Evolutionary conservation across 148 eudicot genomes (phyloP), one percentile per base, ranked within the genome.

Genomic region (Fagopyrum esculentum): DNA sequence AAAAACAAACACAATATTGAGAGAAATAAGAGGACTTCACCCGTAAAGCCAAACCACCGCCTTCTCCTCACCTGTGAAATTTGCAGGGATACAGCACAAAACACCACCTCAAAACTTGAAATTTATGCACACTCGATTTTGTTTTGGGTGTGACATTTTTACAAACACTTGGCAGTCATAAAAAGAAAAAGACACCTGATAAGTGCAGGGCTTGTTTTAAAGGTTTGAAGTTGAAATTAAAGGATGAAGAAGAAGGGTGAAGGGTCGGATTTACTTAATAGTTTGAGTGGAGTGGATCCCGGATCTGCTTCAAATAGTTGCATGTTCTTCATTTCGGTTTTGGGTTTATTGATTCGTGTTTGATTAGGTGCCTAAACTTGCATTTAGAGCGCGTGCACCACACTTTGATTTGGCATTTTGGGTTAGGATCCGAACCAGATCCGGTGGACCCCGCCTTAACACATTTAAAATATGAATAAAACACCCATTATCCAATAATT

Each of bases 41-140:
- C 26, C 44, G 35, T 9, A 56, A 56, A 17, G 61, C 61, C 61
- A 56, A 56, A 56, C 9, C 61, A 56, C 29, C 61, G 30, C 61
- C 61, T 56, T 56, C 61, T 17, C 26, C 30, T 19, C 60, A 6
- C 29, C 40, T 29, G 45, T 63, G 64, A 43, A 44, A 44, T 63
- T 29, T 63, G 69, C 69, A 55, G 59, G n/a, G 22, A 55, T 5
- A 63, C 44, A 63, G n/a, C 69, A 63, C 45, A 57, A 57, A 57
- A 6, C 6, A 26, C 19, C 63, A 57, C 22, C 9, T 11, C 26
- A 61, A 9, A 22, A 61, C 60, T 55, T 55, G 22, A 55, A 35
- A 55, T n/a, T 55, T 55, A 6, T 55, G n/a, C 60, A 16, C n/a
- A 57, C 30, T 57, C 26, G 66, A 60, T 30, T 30, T 29, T 29